Percentiles rank a stretch among this genome's conserved stretches.
phyloP scores from a whole-genome alignment of 176 grass and related monocot species.

The Sorghum bicolor region DNA sequence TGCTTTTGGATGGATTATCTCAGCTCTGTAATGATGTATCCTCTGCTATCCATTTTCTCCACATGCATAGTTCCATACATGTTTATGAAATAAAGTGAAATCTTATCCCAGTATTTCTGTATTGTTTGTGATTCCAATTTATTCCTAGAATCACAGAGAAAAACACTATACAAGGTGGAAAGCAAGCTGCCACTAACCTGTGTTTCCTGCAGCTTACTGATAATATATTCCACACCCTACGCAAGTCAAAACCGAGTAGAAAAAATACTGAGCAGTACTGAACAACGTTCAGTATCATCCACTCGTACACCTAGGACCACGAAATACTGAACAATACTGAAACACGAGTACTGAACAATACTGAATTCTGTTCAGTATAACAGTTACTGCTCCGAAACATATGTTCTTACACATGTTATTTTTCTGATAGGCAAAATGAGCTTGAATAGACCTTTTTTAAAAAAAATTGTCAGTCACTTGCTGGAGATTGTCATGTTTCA shows the following conservation, averaged over 20 bases:
- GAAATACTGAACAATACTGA: too few relatives aligned
- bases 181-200: background rate
- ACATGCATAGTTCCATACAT: background rate
- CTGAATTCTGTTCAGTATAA: too few relatives aligned
- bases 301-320: too few relatives aligned
- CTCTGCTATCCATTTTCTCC: background rate
- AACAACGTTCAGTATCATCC: too few relatives aligned
- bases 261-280: too few relatives aligned
- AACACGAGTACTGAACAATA: too few relatives aligned
- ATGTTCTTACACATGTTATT: background rate
- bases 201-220: background rate
- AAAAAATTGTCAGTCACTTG: background rate
- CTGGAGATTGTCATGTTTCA: background rate
- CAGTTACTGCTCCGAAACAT: too few relatives aligned
- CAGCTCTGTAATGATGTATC: background rate
- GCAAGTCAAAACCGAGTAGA: too few relatives aligned
- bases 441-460: background rate
- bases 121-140: constrained; percentile 6
- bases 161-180: background rate
- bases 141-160: background rate
- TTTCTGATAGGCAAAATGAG: background rate
- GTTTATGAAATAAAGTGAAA: background rate
- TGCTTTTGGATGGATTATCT: constrained; percentile 1
- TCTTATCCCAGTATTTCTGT: background rate
- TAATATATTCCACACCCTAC: too few relatives aligned